phyloP scores from a whole-genome alignment of 2,329 filamentous ascomycete species.

The Nigrospora sphaerica region DNA sequence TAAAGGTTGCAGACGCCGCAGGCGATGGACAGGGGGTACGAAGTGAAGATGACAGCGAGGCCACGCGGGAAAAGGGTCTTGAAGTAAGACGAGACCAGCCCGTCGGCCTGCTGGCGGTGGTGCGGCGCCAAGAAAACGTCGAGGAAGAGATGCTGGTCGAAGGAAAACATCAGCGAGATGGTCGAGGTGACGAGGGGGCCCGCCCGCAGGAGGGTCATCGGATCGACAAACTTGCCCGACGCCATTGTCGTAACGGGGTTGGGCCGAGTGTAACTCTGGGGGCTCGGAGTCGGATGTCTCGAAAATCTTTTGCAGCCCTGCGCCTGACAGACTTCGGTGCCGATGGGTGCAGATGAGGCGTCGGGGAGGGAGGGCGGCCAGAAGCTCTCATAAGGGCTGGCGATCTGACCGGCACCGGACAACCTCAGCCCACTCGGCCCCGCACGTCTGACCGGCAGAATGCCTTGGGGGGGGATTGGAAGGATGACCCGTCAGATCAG shows the following conservation, averaged over 20 bases:
- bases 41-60: slow-evolving; percentile 17
- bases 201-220: slow-evolving; percentile 29
- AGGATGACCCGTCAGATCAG: no score
- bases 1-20: slow-evolving; percentile 18
- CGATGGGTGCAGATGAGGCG: no score
- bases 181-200: slow-evolving; percentile 40
- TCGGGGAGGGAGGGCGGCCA: no score
- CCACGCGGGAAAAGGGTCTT: slow-evolving; percentile 26
- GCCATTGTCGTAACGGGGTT: slow-evolving; percentile 21
- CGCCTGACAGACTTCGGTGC: no score
- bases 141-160: slow-evolving; percentile 37
- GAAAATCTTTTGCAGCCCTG: no score
- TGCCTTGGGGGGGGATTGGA: no score
- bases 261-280: no score
- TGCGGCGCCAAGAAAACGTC: slow-evolving; percentile 23
- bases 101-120: slow-evolving; percentile 21
- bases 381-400: no score
- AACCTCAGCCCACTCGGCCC: no score
- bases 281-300: no score
- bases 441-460: no score
- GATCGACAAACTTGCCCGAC: slow-evolving; percentile 28
- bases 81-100: slow-evolving; percentile 36
- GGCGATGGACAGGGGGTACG: slow-evolving; percentile 18
- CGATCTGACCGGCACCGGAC: no score
- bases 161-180: slow-evolving; percentile 35